Conservation (phyloP, 2,329 filamentous ascomycete genomes). For the Fusarium xylarioides region DNA sequence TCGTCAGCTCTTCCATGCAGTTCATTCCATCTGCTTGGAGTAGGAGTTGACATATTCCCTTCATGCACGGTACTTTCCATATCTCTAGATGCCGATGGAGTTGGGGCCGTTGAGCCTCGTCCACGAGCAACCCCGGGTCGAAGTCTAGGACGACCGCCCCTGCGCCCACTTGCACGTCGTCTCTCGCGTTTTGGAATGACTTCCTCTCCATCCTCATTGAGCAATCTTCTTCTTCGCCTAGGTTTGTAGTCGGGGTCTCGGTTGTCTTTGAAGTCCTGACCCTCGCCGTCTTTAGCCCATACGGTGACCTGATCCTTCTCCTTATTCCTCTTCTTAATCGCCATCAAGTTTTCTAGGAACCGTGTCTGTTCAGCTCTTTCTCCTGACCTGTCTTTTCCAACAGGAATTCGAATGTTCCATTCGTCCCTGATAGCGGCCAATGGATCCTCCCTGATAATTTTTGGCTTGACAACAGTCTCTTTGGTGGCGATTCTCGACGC, state of each 20-base stretch:
- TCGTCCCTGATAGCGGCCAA: slow-evolving; percentile 53
- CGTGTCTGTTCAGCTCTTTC: slow-evolving; percentile 58
- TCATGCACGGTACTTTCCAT: slow-evolving; percentile 14
- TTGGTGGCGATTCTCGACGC: slow-evolving; percentile 75
- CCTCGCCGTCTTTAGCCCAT: slow-evolving; percentile 57
- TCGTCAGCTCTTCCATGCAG: slow-evolving; percentile 40
- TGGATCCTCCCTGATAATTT: slow-evolving; percentile 47
- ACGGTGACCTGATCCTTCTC: slow-evolving; percentile 73
- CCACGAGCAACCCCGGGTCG: slow-evolving; percentile 27
- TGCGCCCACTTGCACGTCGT: slow-evolving; percentile 27
- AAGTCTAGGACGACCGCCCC: slow-evolving; percentile 35
- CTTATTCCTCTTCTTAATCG: slow-evolving; percentile 69
- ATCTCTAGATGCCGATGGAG: slow-evolving; percentile 23
- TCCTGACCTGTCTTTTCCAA: slow-evolving; percentile 57
- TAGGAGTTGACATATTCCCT: slow-evolving; percentile 46
- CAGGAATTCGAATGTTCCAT: slow-evolving; percentile 57
- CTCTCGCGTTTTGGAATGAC: slow-evolving; percentile 34
- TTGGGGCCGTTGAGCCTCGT: not conserved
- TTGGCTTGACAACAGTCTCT: slow-evolving; percentile 67
- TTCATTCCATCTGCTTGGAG: slow-evolving; percentile 49
- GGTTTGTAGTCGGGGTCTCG: slow-evolving; percentile 53
- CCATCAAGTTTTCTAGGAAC: slow-evolving; percentile 73
- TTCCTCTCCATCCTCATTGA: slow-evolving; percentile 42
- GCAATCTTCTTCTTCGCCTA: slow-evolving; percentile 41
- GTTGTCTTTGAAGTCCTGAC: slow-evolving; percentile 54